These are phyloP conservation scores for Delonix regia DNA, from an alignment of 306 rosid genomes.

Conservation along the genomic window DNA sequence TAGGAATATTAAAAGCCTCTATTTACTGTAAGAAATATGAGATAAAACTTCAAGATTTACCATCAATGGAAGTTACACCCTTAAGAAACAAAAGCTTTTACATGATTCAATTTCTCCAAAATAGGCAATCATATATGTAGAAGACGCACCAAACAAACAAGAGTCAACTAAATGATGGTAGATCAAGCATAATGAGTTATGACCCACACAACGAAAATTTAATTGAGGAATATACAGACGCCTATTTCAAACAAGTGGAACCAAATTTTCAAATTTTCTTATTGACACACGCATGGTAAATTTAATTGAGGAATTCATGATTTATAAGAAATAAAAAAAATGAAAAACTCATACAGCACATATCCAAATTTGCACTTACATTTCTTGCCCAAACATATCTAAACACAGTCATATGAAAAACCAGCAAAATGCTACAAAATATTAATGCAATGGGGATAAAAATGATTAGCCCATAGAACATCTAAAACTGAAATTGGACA, in stretches of 20 bases:
- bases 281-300: neutral
- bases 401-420: slow-evolving; percentile 3
- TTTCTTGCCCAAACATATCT: neutral
- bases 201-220: neutral
- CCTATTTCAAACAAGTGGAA: neutral
- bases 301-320: neutral
- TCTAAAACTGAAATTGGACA: neutral
- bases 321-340: neutral
- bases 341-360: neutral
- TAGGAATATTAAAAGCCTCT: neutral
- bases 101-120: slow-evolving; percentile 5
- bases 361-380: neutral
- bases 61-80: neutral
- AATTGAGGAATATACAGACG: neutral
- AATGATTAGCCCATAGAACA: neutral
- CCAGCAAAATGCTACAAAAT: neutral
- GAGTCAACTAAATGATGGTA: neutral
- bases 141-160: neutral
- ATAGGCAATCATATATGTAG: neutral
- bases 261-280: neutral
- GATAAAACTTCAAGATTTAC: neutral
- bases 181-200: neutral
- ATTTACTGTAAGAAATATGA: neutral
- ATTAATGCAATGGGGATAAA: neutral
- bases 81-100: neutral